phyloP scores from a whole-genome alignment of 169 alveolate genomes.

The Eimeria sp. region DNA sequence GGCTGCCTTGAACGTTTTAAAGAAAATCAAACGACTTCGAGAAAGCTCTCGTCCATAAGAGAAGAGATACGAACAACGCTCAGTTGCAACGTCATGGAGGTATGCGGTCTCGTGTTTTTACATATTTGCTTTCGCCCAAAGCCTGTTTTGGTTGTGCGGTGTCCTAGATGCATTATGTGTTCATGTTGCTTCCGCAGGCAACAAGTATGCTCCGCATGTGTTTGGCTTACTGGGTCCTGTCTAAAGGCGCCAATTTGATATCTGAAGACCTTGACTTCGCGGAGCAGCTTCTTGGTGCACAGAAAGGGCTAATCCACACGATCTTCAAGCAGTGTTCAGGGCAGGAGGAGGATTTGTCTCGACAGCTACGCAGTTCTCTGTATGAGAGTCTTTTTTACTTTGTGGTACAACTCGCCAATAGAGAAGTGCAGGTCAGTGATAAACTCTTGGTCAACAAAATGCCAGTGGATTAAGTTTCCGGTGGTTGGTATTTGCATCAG shows the following conservation, averaged over 20 bases:
- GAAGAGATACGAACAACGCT: conserved; percentile 35
- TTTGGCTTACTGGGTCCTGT: conserved; percentile 62
- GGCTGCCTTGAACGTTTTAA: not conserved
- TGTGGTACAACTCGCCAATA: conserved; percentile 55
- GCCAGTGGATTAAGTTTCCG: not conserved
- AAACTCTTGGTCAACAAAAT: not conserved
- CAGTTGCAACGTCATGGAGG: conserved; percentile 15
- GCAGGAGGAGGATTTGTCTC: not conserved
- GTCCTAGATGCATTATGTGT: not conserved
- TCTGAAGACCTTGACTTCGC: conserved; percentile 22
- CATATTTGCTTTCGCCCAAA: not conserved
- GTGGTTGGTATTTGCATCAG: not conserved
- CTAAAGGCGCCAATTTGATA: conserved; percentile 23
- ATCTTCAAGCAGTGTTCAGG: conserved; percentile 2
- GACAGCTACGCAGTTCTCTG: conserved; percentile 29
- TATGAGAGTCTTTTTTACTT: conserved; percentile 22
- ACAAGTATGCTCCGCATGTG: not conserved
- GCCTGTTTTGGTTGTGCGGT: not conserved
- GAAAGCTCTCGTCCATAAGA: not conserved
- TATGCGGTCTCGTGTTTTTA: not conserved
- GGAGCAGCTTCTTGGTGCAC: conserved; percentile 43
- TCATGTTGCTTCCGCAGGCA: conserved; percentile 34
- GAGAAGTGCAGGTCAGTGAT: conserved; percentile 8
- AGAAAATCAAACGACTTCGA: not conserved
- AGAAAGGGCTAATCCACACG: conserved; percentile 1